Conservation (phyloP, 192 early-diverging fungal species). For the Spizellomyces punctatus region DNA sequence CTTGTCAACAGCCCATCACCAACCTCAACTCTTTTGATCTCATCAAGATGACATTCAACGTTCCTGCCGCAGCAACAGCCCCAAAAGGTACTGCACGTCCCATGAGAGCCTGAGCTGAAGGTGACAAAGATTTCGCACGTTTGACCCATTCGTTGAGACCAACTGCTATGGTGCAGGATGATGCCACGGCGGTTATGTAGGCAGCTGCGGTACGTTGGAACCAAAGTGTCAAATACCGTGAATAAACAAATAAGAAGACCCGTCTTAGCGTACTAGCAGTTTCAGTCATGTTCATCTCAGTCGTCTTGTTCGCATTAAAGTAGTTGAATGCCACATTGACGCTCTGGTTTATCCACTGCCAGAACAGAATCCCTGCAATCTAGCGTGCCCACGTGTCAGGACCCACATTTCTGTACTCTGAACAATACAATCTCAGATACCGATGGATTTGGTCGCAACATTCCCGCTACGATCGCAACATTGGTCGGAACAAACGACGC, state of each 20-base stretch:
- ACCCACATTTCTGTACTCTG: no score
- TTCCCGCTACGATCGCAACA: conserved; percentile 77
- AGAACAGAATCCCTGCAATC: conserved; percentile 59
- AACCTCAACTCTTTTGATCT: conserved; percentile 75
- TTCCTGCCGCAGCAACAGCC: conserved; percentile 80
- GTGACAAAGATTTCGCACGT: conserved; percentile 37
- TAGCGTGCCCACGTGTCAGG: conserved; percentile 21
- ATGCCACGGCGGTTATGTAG: conserved; percentile 73
- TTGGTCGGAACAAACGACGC: conserved; percentile 84
- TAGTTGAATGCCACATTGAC: conserved; percentile 87
- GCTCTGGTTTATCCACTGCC: conserved; percentile 83
- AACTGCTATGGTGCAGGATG: conserved; percentile 76
- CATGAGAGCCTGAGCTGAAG: conserved; percentile 35
- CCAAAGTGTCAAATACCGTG: conserved; percentile 9
- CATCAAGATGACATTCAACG: conserved; percentile 83
- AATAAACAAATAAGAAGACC: not conserved
- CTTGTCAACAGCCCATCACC: not conserved
- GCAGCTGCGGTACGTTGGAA: conserved; percentile 55
- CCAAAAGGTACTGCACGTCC: conserved; percentile 65
- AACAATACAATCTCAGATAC: conserved; percentile 34
- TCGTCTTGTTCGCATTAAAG: conserved; percentile 82
- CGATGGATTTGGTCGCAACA: conserved; percentile 81
- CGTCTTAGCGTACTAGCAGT: conserved; percentile 57
- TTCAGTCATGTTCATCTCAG: conserved; percentile 70
- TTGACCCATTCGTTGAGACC: conserved; percentile 69